Percentiles rank a stretch among this genome's conserved stretches.
These are phyloP conservation scores for Alternaria brassicae DNA, from an alignment of 2,329 filamentous ascomycete genomes.

Conservation along the genomic window DNA sequence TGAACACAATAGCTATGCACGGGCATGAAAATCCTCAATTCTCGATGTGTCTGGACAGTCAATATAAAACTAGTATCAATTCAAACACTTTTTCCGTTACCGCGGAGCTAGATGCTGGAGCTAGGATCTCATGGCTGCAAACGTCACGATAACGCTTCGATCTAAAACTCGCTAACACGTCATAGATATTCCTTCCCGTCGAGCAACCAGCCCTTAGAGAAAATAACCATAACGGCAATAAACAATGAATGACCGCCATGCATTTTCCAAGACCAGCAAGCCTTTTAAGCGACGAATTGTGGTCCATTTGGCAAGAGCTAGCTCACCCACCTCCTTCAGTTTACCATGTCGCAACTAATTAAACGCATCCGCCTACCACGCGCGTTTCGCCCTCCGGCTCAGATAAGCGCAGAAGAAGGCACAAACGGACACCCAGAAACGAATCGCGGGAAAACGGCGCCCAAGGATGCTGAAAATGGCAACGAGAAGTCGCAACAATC, in stretches of 20 bases:
- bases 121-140: constrained; percentile 3
- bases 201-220: not conserved
- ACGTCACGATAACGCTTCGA: constrained; percentile 13
- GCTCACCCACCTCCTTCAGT: not conserved
- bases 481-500: constrained; percentile 18
- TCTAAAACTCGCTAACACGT: constrained; percentile 10
- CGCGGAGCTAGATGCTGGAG: not conserved
- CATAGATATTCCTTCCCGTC: constrained; percentile 13
- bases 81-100: not conserved
- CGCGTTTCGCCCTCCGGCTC: constrained; percentile 19
- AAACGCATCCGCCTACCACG: constrained; percentile 14
- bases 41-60: not conserved
- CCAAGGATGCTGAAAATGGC: constrained; percentile 16
- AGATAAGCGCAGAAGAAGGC: constrained; percentile 17
- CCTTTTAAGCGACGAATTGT: constrained; percentile 3
- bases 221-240: constrained; percentile 5
- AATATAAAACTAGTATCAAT: not conserved
- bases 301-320: not conserved
- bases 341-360: not conserved
- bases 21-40: not conserved
- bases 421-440: constrained; percentile 16
- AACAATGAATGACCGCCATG: constrained; percentile 12
- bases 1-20: not conserved
- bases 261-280: constrained; percentile 4
- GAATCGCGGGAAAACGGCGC: constrained; percentile 10